Evolutionary conservation across 345 rosid genomes (phyloP).

Genomic region (Populus nigra): DNA sequence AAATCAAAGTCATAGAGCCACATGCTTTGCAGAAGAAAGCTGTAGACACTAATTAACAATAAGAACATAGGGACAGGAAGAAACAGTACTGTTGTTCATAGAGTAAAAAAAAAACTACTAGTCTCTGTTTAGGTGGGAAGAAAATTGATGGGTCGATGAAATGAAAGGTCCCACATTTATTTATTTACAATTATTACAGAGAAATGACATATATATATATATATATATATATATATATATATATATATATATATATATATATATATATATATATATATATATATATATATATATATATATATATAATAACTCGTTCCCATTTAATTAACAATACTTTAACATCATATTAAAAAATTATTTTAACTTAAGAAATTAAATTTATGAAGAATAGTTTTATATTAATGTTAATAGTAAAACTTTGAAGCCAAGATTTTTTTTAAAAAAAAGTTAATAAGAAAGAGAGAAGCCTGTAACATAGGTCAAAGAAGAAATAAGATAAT

Average conservation of each 20-base stretch:
- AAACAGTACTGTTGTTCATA: neutral
- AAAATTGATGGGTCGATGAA: slow-evolving; percentile 39
- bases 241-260: too few species aligned
- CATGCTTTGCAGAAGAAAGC: slow-evolving; percentile 16
- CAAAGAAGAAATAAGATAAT: slow-evolving; percentile 44
- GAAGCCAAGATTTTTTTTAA: neutral
- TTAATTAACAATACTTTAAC: too few species aligned
- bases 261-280: too few species aligned
- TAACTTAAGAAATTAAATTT: too few species aligned
- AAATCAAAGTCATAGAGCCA: slow-evolving; percentile 22
- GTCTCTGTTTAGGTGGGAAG: slow-evolving; percentile 54
- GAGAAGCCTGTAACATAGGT: slow-evolving; percentile 18
- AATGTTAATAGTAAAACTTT: neutral
- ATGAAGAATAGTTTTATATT: too few species aligned
- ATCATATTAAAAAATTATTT: too few species aligned
- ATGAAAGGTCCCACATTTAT: slow-evolving; percentile 27
- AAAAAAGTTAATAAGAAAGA: neutral
- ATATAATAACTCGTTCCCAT: too few species aligned
- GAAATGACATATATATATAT: too few species aligned
- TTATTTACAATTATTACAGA: neutral
- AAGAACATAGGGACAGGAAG: slow-evolving; percentile 29
- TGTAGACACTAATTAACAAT: slow-evolving; percentile 1
- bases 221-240: too few species aligned
- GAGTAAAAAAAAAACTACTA: slow-evolving; percentile 26
- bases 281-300: too few species aligned